phyloP scores from a whole-genome alignment of 139 green algal species.

The Tetradesmus obliquus region DNA sequence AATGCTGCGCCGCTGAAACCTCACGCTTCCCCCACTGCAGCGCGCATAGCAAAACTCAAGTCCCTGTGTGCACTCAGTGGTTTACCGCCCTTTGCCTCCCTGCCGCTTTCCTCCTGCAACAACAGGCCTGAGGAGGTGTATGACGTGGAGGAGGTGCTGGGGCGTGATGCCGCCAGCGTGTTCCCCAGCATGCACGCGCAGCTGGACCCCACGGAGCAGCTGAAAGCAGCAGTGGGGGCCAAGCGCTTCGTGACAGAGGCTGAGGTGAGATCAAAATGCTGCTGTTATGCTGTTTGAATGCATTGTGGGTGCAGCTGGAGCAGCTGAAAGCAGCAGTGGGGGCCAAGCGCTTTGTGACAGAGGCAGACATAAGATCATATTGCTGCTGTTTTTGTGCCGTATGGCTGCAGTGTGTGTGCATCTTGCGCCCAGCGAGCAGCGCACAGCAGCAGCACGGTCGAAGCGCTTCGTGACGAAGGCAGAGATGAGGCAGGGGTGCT shows the following conservation, averaged over 20 bases:
- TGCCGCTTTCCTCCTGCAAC: not conserved
- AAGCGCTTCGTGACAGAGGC: constrained; percentile 80
- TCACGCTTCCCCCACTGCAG: too few species aligned
- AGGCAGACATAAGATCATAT: constrained; percentile 79
- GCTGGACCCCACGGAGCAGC: constrained; percentile 43
- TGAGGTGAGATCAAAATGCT: constrained; percentile 77
- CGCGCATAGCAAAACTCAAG: too few species aligned
- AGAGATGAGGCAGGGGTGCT: constrained; percentile 60
- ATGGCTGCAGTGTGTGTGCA: too few species aligned
- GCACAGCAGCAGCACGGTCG: constrained; percentile 66
- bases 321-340: constrained; percentile 66
- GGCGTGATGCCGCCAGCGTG: constrained; percentile 72
- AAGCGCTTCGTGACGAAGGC: constrained; percentile 79
- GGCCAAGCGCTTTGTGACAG: constrained; percentile 75
- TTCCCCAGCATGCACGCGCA: constrained; percentile 67
- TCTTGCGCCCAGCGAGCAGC: constrained; percentile 34
- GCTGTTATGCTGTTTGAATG: too few species aligned
- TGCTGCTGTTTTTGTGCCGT: too few species aligned
- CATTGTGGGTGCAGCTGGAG: constrained; percentile 47
- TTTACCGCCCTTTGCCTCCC: too few species aligned
- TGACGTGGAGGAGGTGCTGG: constrained; percentile 74
- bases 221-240: constrained; percentile 68
- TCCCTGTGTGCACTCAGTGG: too few species aligned
- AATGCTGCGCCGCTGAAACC: too few species aligned
- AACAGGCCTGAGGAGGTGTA: constrained; percentile 76